A percentile compares a stretch with the other conserved stretches of the same genome.
phyloP scores from a whole-genome alignment of 345 rosid species.

The Capsella bursapastoris region DNA sequence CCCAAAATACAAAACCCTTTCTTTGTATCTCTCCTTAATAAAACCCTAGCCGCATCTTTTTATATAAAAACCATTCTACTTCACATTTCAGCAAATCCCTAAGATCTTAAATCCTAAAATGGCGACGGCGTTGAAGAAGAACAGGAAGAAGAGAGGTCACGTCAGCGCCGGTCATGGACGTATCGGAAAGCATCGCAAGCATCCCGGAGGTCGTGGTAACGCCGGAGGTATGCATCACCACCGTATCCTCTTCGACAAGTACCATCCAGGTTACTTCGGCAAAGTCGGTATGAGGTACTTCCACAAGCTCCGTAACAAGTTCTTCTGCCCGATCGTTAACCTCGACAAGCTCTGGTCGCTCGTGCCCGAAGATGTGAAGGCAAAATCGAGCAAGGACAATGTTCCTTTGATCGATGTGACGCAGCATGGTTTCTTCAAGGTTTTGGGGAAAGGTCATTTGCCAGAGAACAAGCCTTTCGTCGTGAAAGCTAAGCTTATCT shows the following conservation, averaged over 20 bases:
- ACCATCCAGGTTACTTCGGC: constrained; percentile 72
- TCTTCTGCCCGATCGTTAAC: constrained; percentile 68
- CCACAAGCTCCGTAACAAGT: constrained; percentile 72
- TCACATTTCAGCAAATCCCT: background rate
- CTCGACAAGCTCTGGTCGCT: constrained; percentile 73
- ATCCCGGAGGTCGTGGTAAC: constrained; percentile 68
- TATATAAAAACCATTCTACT: constrained; percentile 21
- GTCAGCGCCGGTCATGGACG: constrained; percentile 85
- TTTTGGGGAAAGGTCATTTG: constrained; percentile 57
- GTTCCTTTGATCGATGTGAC: constrained; percentile 66
- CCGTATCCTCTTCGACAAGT: constrained; percentile 77
- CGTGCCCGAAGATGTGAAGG: constrained; percentile 59
- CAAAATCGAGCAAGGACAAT: constrained; percentile 57
- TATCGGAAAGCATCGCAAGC: constrained; percentile 79
- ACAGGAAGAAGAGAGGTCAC: constrained; percentile 81
- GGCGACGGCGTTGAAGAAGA: constrained; percentile 70
- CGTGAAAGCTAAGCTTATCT: constrained; percentile 66
- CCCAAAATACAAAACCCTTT: background rate
- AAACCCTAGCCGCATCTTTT: constrained; percentile 39
- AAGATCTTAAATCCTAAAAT: constrained; percentile 38
- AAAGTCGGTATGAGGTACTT: constrained; percentile 60
- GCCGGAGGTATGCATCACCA: constrained; percentile 79
- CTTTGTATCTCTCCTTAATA: background rate
- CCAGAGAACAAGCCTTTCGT: constrained; percentile 63
- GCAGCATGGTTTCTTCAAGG: constrained; percentile 66